phyloP scores from a whole-genome alignment of 768 basidiomycete species.

The Pholiota microspora region DNA sequence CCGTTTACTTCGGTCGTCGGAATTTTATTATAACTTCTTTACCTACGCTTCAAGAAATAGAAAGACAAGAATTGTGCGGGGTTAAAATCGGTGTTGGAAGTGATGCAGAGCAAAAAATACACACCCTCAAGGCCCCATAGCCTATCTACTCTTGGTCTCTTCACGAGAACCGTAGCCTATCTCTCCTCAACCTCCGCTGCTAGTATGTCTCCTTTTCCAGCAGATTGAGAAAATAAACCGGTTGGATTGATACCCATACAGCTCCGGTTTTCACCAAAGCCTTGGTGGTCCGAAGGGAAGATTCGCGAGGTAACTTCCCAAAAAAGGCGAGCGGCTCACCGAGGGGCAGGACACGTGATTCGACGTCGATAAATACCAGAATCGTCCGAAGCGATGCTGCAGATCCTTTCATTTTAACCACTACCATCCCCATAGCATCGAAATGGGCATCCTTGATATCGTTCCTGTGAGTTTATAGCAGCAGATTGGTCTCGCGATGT shows the following conservation, averaged over 20 bases:
- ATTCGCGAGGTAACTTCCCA: slow-evolving; percentile 1
- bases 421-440: slow-evolving; percentile 11
- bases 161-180: too few relatives aligned
- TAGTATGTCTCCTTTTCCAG: neutral
- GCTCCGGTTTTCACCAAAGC: neutral
- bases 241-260: neutral
- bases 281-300: slow-evolving; percentile 5
- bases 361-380: slow-evolving; percentile 1
- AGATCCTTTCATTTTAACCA: slow-evolving; percentile 1
- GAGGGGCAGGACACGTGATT: slow-evolving; percentile 9
- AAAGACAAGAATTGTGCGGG: too few relatives aligned
- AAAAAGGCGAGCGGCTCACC: slow-evolving; percentile 13
- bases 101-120: too few relatives aligned
- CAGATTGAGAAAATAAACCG: neutral
- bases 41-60: neutral
- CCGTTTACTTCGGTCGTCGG: neutral
- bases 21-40: neutral
- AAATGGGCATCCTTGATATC: slow-evolving; percentile 81
- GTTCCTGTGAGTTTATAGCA: slow-evolving; percentile 74
- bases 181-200: neutral
- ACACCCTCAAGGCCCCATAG: too few relatives aligned
- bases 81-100: too few relatives aligned
- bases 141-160: too few relatives aligned
- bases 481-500: neutral
- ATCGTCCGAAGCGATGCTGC: slow-evolving; percentile 10